These are phyloP conservation scores for Globisporangium apiculatum DNA, from an alignment of 352 stramenopile species.

Conservation along the genomic window DNA sequence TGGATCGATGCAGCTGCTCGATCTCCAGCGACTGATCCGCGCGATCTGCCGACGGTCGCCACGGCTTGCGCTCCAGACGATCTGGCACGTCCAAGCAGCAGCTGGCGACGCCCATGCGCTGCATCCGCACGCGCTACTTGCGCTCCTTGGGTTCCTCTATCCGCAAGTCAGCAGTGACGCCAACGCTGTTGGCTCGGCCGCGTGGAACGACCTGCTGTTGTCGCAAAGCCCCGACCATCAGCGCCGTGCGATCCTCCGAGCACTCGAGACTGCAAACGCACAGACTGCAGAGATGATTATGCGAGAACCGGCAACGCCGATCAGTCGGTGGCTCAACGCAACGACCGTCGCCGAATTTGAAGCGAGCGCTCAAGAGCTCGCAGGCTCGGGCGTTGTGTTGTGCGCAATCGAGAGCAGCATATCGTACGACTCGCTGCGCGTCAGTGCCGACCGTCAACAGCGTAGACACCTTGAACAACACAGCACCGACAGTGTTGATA, in stretches of 20 bases:
- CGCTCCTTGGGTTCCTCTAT: conserved; percentile 61
- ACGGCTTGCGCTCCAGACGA: conserved; percentile 69
- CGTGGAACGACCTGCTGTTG: conserved; percentile 62
- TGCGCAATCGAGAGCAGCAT: conserved; percentile 74
- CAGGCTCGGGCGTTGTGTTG: conserved; percentile 33
- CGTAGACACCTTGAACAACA: conserved; percentile 6
- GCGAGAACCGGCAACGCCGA: conserved; percentile 41
- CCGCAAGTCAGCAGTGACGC: conserved; percentile 12
- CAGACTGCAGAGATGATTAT: conserved; percentile 34
- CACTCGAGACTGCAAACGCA: conserved; percentile 25
- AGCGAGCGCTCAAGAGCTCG: conserved; percentile 34
- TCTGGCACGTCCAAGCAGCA: conserved; percentile 72
- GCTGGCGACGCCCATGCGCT: conserved; percentile 44
- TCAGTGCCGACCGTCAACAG: conserved; percentile 2
- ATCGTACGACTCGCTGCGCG: conserved; percentile 49
- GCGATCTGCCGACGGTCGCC: conserved; percentile 64
- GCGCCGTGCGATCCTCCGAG: conserved; percentile 32
- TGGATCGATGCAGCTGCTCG: conserved; percentile 52
- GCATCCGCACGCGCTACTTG: conserved; percentile 54
- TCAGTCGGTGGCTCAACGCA: conserved; percentile 55
- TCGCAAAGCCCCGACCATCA: conserved; percentile 56
- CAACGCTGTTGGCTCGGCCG: conserved; percentile 13
- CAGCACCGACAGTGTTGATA: neutral
- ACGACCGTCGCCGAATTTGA: conserved; percentile 45
- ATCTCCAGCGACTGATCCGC: conserved; percentile 55